Conservation (phyloP, 352 stramenopile genomes). For the Thraustotheca clavata region DNA sequence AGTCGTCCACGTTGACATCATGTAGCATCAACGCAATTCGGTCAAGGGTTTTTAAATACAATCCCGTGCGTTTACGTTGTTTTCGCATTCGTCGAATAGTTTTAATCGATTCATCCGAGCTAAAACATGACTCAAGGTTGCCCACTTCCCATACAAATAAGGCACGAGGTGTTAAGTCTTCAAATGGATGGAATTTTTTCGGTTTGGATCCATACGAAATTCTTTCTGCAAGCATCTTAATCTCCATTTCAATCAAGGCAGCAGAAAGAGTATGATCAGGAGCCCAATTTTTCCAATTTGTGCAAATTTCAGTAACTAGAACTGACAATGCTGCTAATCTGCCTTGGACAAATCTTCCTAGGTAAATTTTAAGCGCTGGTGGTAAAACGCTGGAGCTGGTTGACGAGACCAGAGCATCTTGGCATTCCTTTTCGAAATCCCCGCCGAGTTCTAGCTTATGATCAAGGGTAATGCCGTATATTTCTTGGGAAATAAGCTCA, state of each 20-base stretch:
- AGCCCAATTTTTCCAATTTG: not conserved
- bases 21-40: slow-evolving; percentile 61
- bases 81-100: slow-evolving; percentile 71
- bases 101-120: slow-evolving; percentile 56
- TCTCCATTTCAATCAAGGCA: slow-evolving; percentile 68
- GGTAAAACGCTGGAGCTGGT: not conserved
- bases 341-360: slow-evolving; percentile 27
- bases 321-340: slow-evolving; percentile 24
- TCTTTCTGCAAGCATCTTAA: slow-evolving; percentile 81
- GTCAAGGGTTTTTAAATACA: slow-evolving; percentile 59
- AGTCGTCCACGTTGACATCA: slow-evolving; percentile 55
- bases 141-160: slow-evolving; percentile 82
- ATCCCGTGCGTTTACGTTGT: slow-evolving; percentile 61
- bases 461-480: slow-evolving; percentile 37
- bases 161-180: slow-evolving; percentile 63
- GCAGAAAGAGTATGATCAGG: not conserved
- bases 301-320: slow-evolving; percentile 10
- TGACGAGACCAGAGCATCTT: slow-evolving; percentile 13
- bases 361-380: slow-evolving; percentile 23
- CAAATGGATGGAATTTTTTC: slow-evolving; percentile 66
- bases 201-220: slow-evolving; percentile 53
- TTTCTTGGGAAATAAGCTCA: slow-evolving; percentile 52
- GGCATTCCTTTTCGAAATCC: slow-evolving; percentile 24
- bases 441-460: slow-evolving; percentile 43
- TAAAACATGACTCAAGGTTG: slow-evolving; percentile 62